Evolutionary conservation across 2,329 filamentous ascomycete species (phyloP).

Genomic region (Cercospora sojina): DNA sequence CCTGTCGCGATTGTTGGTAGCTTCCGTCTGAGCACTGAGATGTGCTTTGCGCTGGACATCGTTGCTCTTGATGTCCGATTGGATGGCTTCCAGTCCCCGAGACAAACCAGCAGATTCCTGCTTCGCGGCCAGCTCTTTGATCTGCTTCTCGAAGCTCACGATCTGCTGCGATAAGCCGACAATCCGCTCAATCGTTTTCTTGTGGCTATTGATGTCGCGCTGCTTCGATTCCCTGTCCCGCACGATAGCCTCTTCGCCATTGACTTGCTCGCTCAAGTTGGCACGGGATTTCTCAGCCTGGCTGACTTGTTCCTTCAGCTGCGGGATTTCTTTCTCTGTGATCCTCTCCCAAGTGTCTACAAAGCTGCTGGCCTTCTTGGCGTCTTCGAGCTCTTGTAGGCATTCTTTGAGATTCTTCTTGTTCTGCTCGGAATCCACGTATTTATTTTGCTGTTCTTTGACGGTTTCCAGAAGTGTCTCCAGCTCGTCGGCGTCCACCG

Average conservation of each 20-base stretch:
- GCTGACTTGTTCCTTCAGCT: constrained; percentile 62
- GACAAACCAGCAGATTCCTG: constrained; percentile 66
- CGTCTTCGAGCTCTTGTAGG: constrained; percentile 46
- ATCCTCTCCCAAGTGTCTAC: constrained; percentile 75
- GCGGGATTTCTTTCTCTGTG: constrained; percentile 66
- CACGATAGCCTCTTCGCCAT: constrained; percentile 67
- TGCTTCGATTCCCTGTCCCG: constrained; percentile 62
- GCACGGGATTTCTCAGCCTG: constrained; percentile 47
- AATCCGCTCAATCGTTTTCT: constrained; percentile 74
- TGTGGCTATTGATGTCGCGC: constrained; percentile 71
- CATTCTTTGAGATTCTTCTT: constrained; percentile 54
- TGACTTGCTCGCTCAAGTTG: constrained; percentile 44
- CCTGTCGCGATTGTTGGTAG: constrained; percentile 70
- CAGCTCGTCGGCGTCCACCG: constrained; percentile 62
- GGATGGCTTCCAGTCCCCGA: constrained; percentile 78
- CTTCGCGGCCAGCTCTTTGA: constrained; percentile 71
- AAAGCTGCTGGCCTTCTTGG: constrained; percentile 62
- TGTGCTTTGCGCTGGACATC: constrained; percentile 65
- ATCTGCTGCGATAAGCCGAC: constrained; percentile 71
- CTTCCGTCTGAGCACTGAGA: constrained; percentile 63
- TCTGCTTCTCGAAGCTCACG: constrained; percentile 67
- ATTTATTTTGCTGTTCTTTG: constrained; percentile 40
- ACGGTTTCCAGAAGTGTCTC: constrained; percentile 68
- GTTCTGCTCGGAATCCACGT: constrained; percentile 16
- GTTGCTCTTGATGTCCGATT: constrained; percentile 67